Evolutionary conservation across 139 green algal species (phyloP), one percentile per base, ranked within the genome.

Genomic region (Tetradesmus obliquus): DNA sequence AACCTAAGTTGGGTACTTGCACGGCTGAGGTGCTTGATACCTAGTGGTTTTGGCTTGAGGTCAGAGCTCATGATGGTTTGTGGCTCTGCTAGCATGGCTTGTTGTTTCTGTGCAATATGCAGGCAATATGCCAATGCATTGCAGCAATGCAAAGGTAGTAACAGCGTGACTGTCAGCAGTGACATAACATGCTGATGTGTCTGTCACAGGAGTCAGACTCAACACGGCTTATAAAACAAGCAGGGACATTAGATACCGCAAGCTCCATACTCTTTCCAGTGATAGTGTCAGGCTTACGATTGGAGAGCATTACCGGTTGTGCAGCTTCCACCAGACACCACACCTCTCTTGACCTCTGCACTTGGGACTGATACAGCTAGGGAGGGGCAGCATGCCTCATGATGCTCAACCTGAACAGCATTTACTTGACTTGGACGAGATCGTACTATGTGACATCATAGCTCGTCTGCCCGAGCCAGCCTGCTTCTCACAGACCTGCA

Each of bases 401-500:
- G 15, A 76, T 76, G 66, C 66, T 24, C 66, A 79, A 79, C 57
- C 19, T 6, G 32, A 57, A 9, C 45, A 55, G 7, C 53, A 8
- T 24, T n/a, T 88, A 19, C 53, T 19, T n/a, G 84, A 88, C 22
- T 55, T 88, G 8, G 84, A 88, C 32, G 84, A 88, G 51, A 79
- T 88, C 3, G 84, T 88, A 2, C 84, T 88, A 2, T 79, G n/a
- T 19, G 57, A 79, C 10, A 79, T 88, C 24, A 32, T 88, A 15
- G 84, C 84, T 24, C 62, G 84, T 6, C 22, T 88, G 24, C 54
- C 62, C 17, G 57, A 88, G 45, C 84, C 84, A 58, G 22, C 72
- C 55, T 15, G 8, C 19, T 45, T 88, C n/a, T 57, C 57, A 20
- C 22, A 24, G 22, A 79, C 84, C 32, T 88, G 84, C 84, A 88